Conservation (phyloP, 2,329 filamentous ascomycete species). For the Aspergillus caelatus region DNA sequence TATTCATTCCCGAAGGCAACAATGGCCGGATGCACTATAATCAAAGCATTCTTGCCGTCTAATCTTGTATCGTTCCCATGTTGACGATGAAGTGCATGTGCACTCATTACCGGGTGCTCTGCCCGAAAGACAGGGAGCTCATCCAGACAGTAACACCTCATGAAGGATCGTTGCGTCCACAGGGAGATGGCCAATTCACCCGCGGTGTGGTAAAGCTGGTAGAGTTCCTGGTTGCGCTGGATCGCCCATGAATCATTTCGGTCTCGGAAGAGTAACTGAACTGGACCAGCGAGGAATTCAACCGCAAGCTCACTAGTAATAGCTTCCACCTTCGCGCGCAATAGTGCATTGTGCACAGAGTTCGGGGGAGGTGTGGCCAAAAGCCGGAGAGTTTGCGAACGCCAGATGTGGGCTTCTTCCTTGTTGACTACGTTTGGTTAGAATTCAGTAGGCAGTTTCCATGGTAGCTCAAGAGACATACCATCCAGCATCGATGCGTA, state of each 20-base stretch:
- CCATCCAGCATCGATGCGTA: conserved; percentile 10
- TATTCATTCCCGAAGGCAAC: conserved; percentile 26
- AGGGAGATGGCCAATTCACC: conserved; percentile 18
- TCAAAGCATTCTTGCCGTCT: conserved; percentile 18
- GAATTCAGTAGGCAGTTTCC: not conserved
- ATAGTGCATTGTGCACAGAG: not conserved
- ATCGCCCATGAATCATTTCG: not conserved
- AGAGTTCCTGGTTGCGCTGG: conserved; percentile 2
- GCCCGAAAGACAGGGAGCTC: not conserved
- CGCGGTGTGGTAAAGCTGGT: conserved; percentile 13
- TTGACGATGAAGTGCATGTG: conserved; percentile 24
- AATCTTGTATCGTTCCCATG: conserved; percentile 22
- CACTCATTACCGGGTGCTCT: conserved; percentile 12
- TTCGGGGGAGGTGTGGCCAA: conserved; percentile 12
- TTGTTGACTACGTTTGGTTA: conserved; percentile 15
- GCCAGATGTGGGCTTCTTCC: conserved; percentile 23
- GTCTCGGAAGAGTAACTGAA: conserved; percentile 1
- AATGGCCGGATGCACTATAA: conserved; percentile 23
- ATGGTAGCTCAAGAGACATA: not conserved
- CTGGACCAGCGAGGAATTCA: conserved; percentile 6
- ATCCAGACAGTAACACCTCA: conserved; percentile 9
- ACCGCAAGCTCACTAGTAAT: not conserved
- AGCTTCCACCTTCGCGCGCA: not conserved
- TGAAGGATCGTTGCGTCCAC: conserved; percentile 24
- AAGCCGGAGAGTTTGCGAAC: conserved; percentile 22